Conservation (phyloP, 352 stramenopile species). For the Detonula confervacea region DNA sequence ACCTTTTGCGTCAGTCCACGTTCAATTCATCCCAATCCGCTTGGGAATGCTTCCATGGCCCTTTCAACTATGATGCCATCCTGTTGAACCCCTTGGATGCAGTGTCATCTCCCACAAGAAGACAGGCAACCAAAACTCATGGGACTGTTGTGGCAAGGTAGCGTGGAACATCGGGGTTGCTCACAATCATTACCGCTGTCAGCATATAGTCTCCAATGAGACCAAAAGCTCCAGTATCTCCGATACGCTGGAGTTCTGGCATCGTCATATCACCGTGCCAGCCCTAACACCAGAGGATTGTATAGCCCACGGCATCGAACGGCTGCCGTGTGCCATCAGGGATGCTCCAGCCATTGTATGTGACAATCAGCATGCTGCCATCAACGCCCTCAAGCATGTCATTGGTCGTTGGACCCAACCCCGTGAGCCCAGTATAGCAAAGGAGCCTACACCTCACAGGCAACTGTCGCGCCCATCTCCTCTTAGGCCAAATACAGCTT, state of each 20-base stretch:
- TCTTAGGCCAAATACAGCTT: too few species aligned
- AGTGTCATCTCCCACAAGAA: constrained; percentile 13
- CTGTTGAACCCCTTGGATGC: not conserved
- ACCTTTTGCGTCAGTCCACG: not conserved
- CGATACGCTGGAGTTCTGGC: constrained; percentile 33
- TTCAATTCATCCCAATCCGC: too few species aligned
- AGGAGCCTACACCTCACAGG: too few species aligned
- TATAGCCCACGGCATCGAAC: not conserved
- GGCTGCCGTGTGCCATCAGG: too few species aligned
- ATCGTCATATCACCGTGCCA: constrained; percentile 4
- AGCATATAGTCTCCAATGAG: constrained; percentile 1
- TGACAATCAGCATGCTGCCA: too few species aligned
- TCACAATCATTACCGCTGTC: constrained; percentile 27
- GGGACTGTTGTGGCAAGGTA: constrained; percentile 4
- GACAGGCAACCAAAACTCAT: not conserved
- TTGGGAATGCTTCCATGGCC: not conserved
- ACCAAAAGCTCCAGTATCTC: not conserved
- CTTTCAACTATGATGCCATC: constrained; percentile 33
- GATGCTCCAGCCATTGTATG: not conserved
- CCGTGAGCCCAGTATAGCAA: too few species aligned
- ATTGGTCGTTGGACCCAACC: too few species aligned
- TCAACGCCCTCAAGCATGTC: too few species aligned
- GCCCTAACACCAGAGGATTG: not conserved
- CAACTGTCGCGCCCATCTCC: too few species aligned
- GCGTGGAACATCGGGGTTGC: constrained; percentile 20